A percentile compares a stretch with the other conserved stretches of the same genome.
phyloP scores from a whole-genome alignment of 202 grass and related monocot species.

The Tripidium arundinaceum region DNA sequence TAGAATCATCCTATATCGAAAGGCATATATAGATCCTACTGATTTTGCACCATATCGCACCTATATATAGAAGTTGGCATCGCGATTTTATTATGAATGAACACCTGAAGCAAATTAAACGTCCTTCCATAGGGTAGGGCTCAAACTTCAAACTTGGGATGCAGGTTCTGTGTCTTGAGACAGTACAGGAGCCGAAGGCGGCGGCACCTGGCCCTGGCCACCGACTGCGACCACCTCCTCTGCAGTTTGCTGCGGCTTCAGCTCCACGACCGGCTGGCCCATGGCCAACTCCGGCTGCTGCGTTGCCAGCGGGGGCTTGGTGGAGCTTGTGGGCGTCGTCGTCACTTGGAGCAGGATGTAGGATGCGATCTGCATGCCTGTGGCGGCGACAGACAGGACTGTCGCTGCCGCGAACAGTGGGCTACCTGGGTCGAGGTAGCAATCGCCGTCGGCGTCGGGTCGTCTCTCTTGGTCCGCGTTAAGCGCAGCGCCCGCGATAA shows the following conservation, averaged over 20 bases:
- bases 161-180: background rate
- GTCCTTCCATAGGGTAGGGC: background rate
- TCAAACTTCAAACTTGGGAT: background rate
- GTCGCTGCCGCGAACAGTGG: background rate
- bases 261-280: background rate
- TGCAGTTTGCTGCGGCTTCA: too few species aligned
- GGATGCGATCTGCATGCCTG: background rate
- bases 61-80: too few species aligned
- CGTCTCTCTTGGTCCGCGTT: background rate
- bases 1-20: too few species aligned
- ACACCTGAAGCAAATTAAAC: background rate
- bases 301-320: background rate
- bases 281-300: background rate
- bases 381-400: background rate
- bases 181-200: background rate
- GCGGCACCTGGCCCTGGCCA: background rate
- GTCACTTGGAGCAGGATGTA: background rate
- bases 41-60: too few species aligned
- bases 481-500: background rate
- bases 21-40: too few species aligned
- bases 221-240: background rate
- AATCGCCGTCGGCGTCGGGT: accelerated
- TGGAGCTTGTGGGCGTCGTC: background rate
- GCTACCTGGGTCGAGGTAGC: background rate
- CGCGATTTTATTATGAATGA: too few species aligned